phyloP scores from a whole-genome alignment of 1,284 basidiomycete genomes.

The Boletus holoroseus region DNA sequence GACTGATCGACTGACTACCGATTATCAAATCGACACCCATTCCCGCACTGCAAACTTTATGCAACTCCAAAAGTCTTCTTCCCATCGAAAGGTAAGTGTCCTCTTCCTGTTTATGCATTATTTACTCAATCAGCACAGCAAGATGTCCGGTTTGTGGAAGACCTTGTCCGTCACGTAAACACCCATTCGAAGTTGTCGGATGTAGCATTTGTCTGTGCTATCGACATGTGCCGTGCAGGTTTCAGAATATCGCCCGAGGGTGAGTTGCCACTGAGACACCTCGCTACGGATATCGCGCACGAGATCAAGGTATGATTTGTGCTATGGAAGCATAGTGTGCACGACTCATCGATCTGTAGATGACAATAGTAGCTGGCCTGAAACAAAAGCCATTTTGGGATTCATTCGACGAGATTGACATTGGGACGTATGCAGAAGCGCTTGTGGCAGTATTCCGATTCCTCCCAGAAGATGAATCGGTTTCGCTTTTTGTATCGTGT shows the following conservation, averaged over 20 bases:
- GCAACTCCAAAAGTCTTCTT: slow-evolving; percentile 30
- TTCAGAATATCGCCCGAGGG: slow-evolving; percentile 59
- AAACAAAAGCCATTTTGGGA: slow-evolving; percentile 68
- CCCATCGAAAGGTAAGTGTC: slow-evolving; percentile 39
- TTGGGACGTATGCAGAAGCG: slow-evolving; percentile 73
- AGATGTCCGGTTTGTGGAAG: slow-evolving; percentile 54
- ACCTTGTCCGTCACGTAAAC: slow-evolving; percentile 49
- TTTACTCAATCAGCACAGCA: slow-evolving; percentile 22
- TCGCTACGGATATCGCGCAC: slow-evolving; percentile 71
- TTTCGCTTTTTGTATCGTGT: slow-evolving; percentile 57
- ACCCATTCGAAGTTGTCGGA: slow-evolving; percentile 54
- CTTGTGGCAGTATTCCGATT: slow-evolving; percentile 70
- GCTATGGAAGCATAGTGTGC: neutral
- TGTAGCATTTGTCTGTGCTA: slow-evolving; percentile 65
- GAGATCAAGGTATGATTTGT: slow-evolving; percentile 61
- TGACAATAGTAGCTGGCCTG: slow-evolving; percentile 44
- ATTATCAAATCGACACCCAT: slow-evolving; percentile 43
- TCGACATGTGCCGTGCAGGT: slow-evolving; percentile 81
- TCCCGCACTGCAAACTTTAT: slow-evolving; percentile 33
- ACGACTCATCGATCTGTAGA: slow-evolving; percentile 30
- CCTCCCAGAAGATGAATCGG: slow-evolving; percentile 55
- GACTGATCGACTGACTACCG: slow-evolving; percentile 64
- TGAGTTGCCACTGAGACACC: slow-evolving; percentile 63
- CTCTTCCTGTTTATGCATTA: neutral
- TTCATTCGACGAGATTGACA: slow-evolving; percentile 63